A percentile compares a stretch with the other conserved stretches of the same genome.
These are phyloP conservation scores for Wickerhamomyces hampshirensis DNA, from an alignment of 805 yeast genomes.

Conservation along the genomic window DNA sequence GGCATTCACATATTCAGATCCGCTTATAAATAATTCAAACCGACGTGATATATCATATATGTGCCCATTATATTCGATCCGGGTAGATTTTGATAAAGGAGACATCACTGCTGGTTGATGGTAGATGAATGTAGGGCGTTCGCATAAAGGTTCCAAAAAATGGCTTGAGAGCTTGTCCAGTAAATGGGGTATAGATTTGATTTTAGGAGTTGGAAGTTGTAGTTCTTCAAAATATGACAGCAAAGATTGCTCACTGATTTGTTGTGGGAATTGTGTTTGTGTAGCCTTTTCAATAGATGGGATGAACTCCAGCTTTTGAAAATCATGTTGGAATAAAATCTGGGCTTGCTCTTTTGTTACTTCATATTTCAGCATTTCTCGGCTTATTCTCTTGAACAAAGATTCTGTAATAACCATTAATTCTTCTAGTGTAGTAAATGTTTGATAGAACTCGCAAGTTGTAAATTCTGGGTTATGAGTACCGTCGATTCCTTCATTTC, in stretches of 20 bases:
- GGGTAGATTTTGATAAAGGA: slow-evolving; percentile 75
- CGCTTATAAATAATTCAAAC: slow-evolving; percentile 79
- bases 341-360: slow-evolving; percentile 8
- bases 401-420: slow-evolving; percentile 61
- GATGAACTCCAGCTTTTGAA: slow-evolving; percentile 57
- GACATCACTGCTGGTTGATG: slow-evolving; percentile 85
- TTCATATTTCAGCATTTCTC: slow-evolving; percentile 21
- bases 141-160: slow-evolving; percentile 63
- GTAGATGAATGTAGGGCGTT: slow-evolving; percentile 63
- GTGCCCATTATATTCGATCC: slow-evolving; percentile 25
- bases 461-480: slow-evolving; percentile 96
- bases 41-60: slow-evolving; percentile 50
- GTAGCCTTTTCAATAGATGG: slow-evolving; percentile 54
- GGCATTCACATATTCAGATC: slow-evolving; percentile 83
- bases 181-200: slow-evolving; percentile 50
- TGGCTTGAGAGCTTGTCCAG: slow-evolving; percentile 58
- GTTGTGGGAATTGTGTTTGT: slow-evolving; percentile 43
- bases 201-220: slow-evolving; percentile 27
- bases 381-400: slow-evolving; percentile 41
- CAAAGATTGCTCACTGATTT: slow-evolving; percentile 36
- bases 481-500: slow-evolving; percentile 91
- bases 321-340: slow-evolving; percentile 12
- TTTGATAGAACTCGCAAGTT: slow-evolving; percentile 81
- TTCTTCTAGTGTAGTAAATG: slow-evolving; percentile 61
- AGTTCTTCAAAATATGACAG: slow-evolving; percentile 31